phyloP scores from a whole-genome alignment of 192 early-diverging fungal species.

The Linderina pennispora region DNA sequence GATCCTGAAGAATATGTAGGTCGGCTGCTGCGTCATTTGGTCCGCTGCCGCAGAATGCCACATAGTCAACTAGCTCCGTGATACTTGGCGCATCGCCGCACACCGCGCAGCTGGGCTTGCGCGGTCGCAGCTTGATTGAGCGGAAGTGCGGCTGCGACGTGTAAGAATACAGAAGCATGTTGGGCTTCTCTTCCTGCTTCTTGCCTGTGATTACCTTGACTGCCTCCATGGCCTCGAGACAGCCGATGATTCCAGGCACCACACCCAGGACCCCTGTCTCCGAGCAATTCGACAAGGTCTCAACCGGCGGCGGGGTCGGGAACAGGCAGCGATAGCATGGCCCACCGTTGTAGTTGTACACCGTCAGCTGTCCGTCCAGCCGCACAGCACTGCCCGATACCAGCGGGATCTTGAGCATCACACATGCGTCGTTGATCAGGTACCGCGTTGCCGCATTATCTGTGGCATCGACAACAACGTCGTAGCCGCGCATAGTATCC shows the following conservation, averaged over 20 bases:
- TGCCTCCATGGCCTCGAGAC: constrained; percentile 85
- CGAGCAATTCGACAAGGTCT: constrained; percentile 81
- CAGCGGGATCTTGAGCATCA: constrained; percentile 71
- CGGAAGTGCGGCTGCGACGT: constrained; percentile 63
- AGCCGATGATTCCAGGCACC: constrained; percentile 92
- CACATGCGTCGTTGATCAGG: constrained; percentile 90
- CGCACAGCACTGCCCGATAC: constrained; percentile 87
- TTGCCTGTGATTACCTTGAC: constrained; percentile 78
- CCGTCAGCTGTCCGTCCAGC: constrained; percentile 91
- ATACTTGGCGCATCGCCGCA: constrained; percentile 84
- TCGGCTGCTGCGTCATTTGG: constrained; percentile 65
- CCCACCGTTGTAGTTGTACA: constrained; percentile 86
- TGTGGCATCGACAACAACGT: constrained; percentile 83
- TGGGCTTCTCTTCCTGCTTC: constrained; percentile 52
- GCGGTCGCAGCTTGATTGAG: constrained; percentile 68
- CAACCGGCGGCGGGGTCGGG: constrained; percentile 85
- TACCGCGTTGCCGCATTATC: constrained; percentile 97
- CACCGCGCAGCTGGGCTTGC: constrained; percentile 67
- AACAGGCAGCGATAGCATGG: constrained; percentile 97
- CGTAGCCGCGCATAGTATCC: constrained; percentile 66
- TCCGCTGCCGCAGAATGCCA: constrained; percentile 80
- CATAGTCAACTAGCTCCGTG: constrained; percentile 82
- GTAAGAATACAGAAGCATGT: constrained; percentile 78
- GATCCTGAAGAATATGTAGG: constrained; percentile 26
- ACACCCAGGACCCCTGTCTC: constrained; percentile 92